Evolutionary conservation across 495 filamentous ascomycete species (phyloP).

Genomic region (Ramalina intermedia): DNA sequence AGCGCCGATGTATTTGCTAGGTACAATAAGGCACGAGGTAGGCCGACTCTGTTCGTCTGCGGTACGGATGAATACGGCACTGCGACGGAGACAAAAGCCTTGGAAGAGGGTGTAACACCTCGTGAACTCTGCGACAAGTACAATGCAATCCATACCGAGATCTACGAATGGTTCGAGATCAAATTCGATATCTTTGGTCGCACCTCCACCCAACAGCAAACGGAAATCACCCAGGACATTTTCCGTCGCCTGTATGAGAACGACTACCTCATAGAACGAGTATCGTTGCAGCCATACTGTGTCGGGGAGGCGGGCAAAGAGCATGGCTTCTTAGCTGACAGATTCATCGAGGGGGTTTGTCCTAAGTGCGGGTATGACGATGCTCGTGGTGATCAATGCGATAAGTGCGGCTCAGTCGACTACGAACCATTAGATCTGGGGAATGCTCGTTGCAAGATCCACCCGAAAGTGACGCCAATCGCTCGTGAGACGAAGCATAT

Average conservation of each 20-base stretch:
- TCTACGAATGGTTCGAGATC: constrained; percentile 83
- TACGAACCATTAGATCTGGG: constrained; percentile 60
- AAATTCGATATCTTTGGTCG: constrained; percentile 75
- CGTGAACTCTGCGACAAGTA: constrained; percentile 74
- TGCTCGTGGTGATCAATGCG: constrained; percentile 76
- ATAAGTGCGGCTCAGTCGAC: constrained; percentile 55
- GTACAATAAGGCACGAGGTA: constrained; percentile 56
- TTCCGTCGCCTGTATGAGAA: constrained; percentile 66
- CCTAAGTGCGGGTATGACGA: constrained; percentile 66
- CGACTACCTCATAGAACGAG: constrained; percentile 68
- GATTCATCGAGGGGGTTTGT: constrained; percentile 86
- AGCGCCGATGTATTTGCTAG: constrained; percentile 58
- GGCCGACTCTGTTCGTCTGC: constrained; percentile 40
- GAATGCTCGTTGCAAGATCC: constrained; percentile 60
- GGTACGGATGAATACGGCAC: constrained; percentile 69
- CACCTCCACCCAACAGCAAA: constrained; percentile 69
- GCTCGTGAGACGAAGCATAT: constrained; percentile 57
- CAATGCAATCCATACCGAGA: constrained; percentile 64
- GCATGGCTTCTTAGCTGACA: constrained; percentile 75
- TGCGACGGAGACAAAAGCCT: constrained; percentile 71
- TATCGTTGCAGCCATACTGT: constrained; percentile 72
- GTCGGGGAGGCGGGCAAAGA: constrained; percentile 75
- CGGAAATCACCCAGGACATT: constrained; percentile 73
- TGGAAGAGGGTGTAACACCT: constrained; percentile 53
- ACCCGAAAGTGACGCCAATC: constrained; percentile 57